Conservation (phyloP, 306 rosid species). For the Purshia tridentata region DNA sequence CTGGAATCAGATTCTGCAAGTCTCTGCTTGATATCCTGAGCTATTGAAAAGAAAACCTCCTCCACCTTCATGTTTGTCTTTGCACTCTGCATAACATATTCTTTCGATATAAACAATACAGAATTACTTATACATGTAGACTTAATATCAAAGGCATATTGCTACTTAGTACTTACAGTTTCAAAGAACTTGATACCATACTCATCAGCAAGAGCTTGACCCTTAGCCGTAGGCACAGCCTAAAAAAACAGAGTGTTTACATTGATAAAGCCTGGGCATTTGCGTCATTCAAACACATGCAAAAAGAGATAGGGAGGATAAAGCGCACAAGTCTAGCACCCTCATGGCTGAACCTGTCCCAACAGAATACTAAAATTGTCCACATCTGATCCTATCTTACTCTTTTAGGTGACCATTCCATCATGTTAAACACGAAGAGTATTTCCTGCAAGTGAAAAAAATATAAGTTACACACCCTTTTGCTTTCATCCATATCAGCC, state of each 20-base stretch:
- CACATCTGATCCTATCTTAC: constrained; percentile 7
- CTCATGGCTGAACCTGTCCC: neutral
- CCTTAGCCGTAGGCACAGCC: constrained; percentile 83
- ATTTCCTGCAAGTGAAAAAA: constrained; percentile 18
- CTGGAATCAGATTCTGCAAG: constrained; percentile 73
- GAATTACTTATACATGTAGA: constrained; percentile 1
- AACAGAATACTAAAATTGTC: neutral
- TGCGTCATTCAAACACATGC: neutral
- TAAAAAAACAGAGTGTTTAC: constrained; percentile 26
- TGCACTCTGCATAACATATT: constrained; percentile 65
- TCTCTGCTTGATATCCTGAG: constrained; percentile 76
- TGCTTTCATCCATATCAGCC: constrained; percentile 93
- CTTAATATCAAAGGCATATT: constrained; percentile 20
- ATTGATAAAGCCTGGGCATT: neutral
- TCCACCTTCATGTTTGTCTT: constrained; percentile 87
- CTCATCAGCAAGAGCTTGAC: constrained; percentile 95
- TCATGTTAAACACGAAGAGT: neutral
- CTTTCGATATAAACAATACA: constrained; percentile 23
- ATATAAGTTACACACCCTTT: constrained; percentile 47
- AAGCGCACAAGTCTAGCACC: neutral
- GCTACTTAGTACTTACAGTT: constrained; percentile 75
- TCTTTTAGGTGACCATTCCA: neutral
- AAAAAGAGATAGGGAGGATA: neutral
- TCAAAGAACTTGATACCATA: constrained; percentile 84
- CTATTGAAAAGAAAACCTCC: constrained; percentile 87